Evolutionary conservation across 306 rosid species (phyloP).

Genomic region (Cicer pinnatifidum): DNA sequence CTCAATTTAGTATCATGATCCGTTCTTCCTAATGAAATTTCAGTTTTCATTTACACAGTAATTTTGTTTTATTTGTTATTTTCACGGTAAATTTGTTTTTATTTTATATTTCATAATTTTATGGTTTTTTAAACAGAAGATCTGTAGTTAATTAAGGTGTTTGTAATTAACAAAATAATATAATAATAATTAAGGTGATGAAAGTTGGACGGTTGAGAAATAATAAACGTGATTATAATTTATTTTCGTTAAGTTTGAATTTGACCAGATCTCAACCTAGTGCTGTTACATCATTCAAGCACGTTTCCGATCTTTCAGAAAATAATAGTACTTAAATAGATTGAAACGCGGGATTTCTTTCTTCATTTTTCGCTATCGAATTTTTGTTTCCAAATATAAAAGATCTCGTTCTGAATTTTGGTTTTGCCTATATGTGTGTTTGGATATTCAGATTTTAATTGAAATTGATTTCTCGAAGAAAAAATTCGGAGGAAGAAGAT

Average conservation of each 20-base stretch:
- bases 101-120: neutral
- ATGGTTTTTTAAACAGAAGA: constrained; percentile 15
- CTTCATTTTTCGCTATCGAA: neutral
- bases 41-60: neutral
- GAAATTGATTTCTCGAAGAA: constrained; percentile 16
- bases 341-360: constrained; percentile 25
- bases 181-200: constrained; percentile 6
- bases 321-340: constrained; percentile 4
- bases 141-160: constrained; percentile 25
- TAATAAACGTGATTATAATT: constrained; percentile 27
- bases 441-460: constrained; percentile 43
- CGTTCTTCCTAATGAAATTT: neutral
- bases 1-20: constrained; percentile 1
- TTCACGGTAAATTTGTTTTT: neutral
- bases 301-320: constrained; percentile 42
- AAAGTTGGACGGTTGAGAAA: constrained; percentile 40
- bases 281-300: constrained; percentile 36
- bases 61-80: neutral
- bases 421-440: neutral
- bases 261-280: constrained; percentile 55
- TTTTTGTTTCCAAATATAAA: neutral
- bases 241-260: constrained; percentile 28
- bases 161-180: neutral
- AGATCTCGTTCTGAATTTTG: neutral
- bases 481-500: constrained; percentile 74